These are phyloP conservation scores for Leishmania arabica DNA, from an alignment of 208 protist species.

Conservation along the genomic window DNA sequence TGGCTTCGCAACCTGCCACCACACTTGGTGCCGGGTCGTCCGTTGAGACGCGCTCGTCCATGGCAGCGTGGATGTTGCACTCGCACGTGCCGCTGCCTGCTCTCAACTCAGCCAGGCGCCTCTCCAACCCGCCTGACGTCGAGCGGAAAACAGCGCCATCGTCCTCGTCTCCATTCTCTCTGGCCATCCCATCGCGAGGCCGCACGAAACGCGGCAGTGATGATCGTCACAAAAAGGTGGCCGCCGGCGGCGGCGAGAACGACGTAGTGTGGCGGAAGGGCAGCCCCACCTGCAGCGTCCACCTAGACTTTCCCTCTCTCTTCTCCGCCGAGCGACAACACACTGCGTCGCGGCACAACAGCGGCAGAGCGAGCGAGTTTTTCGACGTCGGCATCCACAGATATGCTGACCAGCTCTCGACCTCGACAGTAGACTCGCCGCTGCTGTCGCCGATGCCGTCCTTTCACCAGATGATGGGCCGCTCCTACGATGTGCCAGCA, in stretches of 20 bases:
- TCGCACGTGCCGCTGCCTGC: neutral
- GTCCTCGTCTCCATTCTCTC: neutral
- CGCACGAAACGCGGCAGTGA: neutral
- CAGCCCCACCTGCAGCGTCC: neutral
- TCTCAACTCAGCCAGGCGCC: neutral
- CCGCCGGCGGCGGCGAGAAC: neutral
- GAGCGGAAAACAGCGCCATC: neutral
- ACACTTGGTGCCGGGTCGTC: neutral
- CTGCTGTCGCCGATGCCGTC: neutral
- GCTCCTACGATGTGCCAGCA: slow-evolving; percentile 21
- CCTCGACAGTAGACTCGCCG: neutral
- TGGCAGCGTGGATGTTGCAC: neutral
- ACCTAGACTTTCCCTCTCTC: neutral
- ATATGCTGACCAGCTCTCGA: neutral
- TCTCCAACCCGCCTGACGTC: neutral
- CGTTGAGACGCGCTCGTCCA: neutral
- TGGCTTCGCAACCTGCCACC: neutral
- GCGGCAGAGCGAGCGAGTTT: neutral
- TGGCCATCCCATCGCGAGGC: neutral
- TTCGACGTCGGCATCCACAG: neutral
- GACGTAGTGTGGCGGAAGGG: neutral
- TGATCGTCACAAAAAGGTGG: neutral
- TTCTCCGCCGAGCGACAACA: neutral
- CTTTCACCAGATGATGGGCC: slow-evolving; percentile 10
- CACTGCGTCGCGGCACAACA: neutral